Evolutionary conservation across 2,329 filamentous ascomycete species (phyloP), one percentile per base, ranked within the genome.

Genomic region (Neocatenulostroma microsporum): DNA sequence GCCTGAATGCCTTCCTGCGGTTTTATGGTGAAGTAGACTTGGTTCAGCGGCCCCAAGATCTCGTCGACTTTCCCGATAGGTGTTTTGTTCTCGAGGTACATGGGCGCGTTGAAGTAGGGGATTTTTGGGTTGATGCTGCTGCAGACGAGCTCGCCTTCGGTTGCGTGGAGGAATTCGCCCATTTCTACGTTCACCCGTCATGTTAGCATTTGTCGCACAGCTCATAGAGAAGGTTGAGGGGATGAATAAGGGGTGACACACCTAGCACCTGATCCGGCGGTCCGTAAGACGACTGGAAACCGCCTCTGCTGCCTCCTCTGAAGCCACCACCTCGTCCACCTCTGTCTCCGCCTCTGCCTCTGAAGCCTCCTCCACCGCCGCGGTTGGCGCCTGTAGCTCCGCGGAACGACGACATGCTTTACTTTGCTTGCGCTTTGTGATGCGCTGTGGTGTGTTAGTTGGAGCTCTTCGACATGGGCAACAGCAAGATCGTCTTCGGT

Each of bases 11-110:
- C 91, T 62, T 96, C 89, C 61, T 86, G 80, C 37, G 89, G 88
- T 71, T 96, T 96, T 66, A 98, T 83, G 56, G 89, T 96, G 74
- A 98, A 98, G 73, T 83, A 94, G 56, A 96, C 85, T 67, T 95
- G 83, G 74, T 94, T 96, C 66, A 98, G 84, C 47, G 91, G 89
- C 40, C 91, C 91, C 52, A 98, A 81, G 51, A 98, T 84, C 70
- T 98, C 91, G 69, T 98, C 91, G 60, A 98, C 84, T 69, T 96
- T 96, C 64, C 91, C 91, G 62, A 98, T 53, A 20, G 44, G 46
- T 58, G 82, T 83, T 75, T 96, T 98, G 74, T 96, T 98, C 75
- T 96, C 89, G 56, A 96, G 82, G 70, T 91, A 98, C 64, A 98
- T 94, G 51, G 87, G 87, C 44, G 91, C 91, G 72, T 95, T 96